A percentile compares a stretch with the other conserved stretches of the same genome.
Conservation (phyloP, 805 yeast species). For the Candida yuanshanica region DNA sequence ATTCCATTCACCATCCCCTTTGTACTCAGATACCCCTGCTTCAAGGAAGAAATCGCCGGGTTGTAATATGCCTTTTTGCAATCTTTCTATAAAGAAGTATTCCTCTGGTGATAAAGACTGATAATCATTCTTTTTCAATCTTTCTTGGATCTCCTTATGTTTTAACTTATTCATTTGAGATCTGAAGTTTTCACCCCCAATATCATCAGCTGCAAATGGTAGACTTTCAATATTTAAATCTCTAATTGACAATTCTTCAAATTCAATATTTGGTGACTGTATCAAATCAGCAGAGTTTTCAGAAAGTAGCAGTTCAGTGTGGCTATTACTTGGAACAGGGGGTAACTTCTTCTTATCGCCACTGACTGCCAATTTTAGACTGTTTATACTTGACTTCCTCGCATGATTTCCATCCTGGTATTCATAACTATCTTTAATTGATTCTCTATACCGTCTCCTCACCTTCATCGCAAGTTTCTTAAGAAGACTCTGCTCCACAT, state of each 20-base stretch:
- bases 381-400: neutral
- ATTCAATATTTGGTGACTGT: neutral
- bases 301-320: neutral
- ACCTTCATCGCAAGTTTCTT: slow-evolving; percentile 16
- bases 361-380: neutral
- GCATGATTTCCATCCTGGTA: slow-evolving; percentile 3
- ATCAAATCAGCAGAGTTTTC: neutral
- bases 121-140: slow-evolving; percentile 2
- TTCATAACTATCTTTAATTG: slow-evolving; percentile 2
- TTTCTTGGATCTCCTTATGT: slow-evolving; percentile 1
- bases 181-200: slow-evolving; percentile 9
- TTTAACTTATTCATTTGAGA: slow-evolving; percentile 2
- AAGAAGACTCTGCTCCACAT: slow-evolving; percentile 17
- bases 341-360: slow-evolving; percentile 2
- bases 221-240: slow-evolving; percentile 8
- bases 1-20: slow-evolving; percentile 23
- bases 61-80: slow-evolving; percentile 15
- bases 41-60: slow-evolving; percentile 17
- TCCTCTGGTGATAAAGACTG: slow-evolving; percentile 13
- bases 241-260: slow-evolving; percentile 3
- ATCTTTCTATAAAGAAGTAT: slow-evolving; percentile 15
- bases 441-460: slow-evolving; percentile 17
- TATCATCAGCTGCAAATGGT: slow-evolving; percentile 21
- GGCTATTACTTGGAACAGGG: neutral
- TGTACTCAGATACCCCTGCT: slow-evolving; percentile 20